Conservation (phyloP, 805 yeast genomes). For the Metschnikowia picachoensis region DNA sequence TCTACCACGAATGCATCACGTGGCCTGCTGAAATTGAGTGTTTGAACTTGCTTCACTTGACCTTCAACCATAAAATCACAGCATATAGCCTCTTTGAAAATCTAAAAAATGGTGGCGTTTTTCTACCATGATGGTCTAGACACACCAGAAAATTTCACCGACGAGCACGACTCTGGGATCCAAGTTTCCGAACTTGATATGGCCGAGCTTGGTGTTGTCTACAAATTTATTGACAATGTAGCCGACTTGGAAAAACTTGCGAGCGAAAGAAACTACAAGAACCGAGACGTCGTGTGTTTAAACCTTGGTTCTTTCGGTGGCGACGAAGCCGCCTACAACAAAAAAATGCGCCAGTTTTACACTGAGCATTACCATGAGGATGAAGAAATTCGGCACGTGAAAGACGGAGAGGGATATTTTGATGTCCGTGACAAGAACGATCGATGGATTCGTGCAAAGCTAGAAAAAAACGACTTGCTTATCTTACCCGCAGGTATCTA, state of each 20-base stretch:
- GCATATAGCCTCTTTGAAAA: no score
- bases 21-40: no score
- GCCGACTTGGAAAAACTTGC: conserved; percentile 68
- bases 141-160: conserved; percentile 54
- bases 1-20: no score
- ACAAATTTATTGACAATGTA: conserved; percentile 46
- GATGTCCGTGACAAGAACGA: conserved; percentile 68
- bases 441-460: conserved; percentile 73
- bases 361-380: conserved; percentile 93
- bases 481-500: conserved; percentile 90
- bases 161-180: conserved; percentile 68
- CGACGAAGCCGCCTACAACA: conserved; percentile 49
- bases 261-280: conserved; percentile 64
- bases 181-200: conserved; percentile 50
- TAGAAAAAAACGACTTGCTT: conserved; percentile 61
- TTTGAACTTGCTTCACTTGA: no score
- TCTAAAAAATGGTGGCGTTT: conserved; percentile 31
- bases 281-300: conserved; percentile 69
- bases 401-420: conserved; percentile 89
- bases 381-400: conserved; percentile 88
- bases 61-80: no score
- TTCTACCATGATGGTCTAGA: conserved; percentile 66
- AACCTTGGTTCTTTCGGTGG: conserved; percentile 60
- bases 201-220: conserved; percentile 62
- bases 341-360: conserved; percentile 67